Conservation (phyloP, 495 filamentous ascomycete genomes). For the Podospora anserina region DNA sequence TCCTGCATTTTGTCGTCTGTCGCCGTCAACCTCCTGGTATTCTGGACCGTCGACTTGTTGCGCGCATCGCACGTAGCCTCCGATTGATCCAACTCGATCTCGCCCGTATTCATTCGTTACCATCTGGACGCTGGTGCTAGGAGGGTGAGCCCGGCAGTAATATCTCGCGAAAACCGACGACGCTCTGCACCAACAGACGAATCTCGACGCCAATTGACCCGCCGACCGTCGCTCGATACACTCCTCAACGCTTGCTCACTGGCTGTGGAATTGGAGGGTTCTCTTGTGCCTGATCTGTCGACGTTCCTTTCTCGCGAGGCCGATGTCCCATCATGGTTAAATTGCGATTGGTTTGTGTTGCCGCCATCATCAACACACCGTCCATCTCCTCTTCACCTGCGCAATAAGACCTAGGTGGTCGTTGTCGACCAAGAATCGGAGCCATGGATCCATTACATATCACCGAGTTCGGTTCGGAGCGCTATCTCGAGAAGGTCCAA, state of each 20-base stretch:
- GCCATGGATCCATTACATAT: slow-evolving; percentile 54
- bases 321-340: slow-evolving; percentile 50
- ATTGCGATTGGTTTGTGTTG: slow-evolving; percentile 36
- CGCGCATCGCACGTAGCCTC: neutral
- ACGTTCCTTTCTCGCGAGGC: neutral
- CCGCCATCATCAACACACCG: slow-evolving; percentile 27
- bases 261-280: neutral
- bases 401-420: slow-evolving; percentile 32
- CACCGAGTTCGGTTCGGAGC: slow-evolving; percentile 57
- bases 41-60: neutral
- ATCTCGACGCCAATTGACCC: neutral
- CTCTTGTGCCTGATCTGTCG: neutral
- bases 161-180: neutral
- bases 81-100: neutral
- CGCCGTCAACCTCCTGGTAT: slow-evolving; percentile 9
- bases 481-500: slow-evolving; percentile 51
- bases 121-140: neutral
- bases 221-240: neutral
- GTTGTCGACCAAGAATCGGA: slow-evolving; percentile 19
- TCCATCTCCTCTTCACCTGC: slow-evolving; percentile 33
- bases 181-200: neutral
- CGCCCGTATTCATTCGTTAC: neutral
- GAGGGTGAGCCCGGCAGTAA: neutral
- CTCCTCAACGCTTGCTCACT: neutral
- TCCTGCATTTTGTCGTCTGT: slow-evolving; percentile 13